Evolutionary conservation across 306 rosid species (phyloP).

Genomic region (Bauhinia variegata): DNA sequence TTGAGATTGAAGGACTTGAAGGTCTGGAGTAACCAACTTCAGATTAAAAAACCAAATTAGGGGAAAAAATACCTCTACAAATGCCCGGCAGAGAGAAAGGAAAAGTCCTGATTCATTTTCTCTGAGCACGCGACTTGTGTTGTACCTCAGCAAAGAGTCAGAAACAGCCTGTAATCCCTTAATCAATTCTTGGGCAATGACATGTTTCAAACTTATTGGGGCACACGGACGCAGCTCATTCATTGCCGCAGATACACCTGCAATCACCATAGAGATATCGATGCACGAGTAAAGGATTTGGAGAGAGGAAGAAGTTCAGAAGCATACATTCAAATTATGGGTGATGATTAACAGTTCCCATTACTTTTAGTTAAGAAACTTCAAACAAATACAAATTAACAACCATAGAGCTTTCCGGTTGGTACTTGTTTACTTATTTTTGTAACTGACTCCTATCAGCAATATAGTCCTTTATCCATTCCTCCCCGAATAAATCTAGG

Average conservation of each 20-base stretch:
- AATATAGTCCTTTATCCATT: neutral
- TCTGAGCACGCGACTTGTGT: conserved; percentile 78
- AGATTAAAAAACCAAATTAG: conserved; percentile 20
- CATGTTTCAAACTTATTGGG: conserved; percentile 80
- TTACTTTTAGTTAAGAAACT: neutral
- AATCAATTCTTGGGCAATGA: conserved; percentile 81
- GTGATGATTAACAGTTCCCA: neutral
- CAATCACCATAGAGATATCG: conserved; percentile 46
- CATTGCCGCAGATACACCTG: conserved; percentile 97
- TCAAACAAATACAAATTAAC: no score
- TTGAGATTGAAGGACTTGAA: conserved; percentile 31
- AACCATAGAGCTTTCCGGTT: neutral
- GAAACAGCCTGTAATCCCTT: conserved; percentile 84
- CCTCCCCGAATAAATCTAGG: neutral
- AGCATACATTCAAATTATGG: neutral
- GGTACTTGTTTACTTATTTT: neutral
- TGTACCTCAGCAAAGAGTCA: conserved; percentile 78
- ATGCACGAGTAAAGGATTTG: neutral
- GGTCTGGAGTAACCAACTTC: conserved; percentile 5
- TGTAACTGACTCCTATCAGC: no score
- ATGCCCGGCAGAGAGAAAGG: conserved; percentile 92
- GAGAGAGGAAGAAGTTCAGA: neutral
- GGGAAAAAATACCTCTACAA: conserved; percentile 64
- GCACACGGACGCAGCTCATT: conserved; percentile 98
- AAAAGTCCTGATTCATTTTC: conserved; percentile 91